Conservation (phyloP, 2,329 filamentous ascomycete species). For the Macroventuria anomochaeta region DNA sequence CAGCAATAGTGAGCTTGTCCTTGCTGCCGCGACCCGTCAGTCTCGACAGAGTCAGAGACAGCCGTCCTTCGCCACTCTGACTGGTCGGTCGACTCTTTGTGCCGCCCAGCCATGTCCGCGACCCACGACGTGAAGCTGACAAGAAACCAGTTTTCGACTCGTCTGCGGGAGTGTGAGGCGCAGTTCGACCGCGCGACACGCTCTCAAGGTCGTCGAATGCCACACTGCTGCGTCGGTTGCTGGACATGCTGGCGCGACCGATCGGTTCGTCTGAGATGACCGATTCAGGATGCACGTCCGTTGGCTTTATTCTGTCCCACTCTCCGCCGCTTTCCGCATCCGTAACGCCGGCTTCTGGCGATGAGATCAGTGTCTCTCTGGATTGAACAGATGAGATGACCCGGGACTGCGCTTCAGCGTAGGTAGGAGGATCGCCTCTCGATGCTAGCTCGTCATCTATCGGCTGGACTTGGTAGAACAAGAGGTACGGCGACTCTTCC, state of each 20-base stretch:
- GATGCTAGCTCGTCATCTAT: slow-evolving; percentile 71
- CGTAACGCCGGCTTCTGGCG: slow-evolving; percentile 5
- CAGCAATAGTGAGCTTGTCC: slow-evolving; percentile 45
- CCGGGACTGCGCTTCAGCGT: slow-evolving; percentile 44
- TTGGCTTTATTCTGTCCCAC: slow-evolving; percentile 29
- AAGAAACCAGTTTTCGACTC: slow-evolving; percentile 48
- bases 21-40: slow-evolving; percentile 52
- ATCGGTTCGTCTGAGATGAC: slow-evolving; percentile 28
- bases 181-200: slow-evolving; percentile 41
- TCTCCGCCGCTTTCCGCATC: slow-evolving; percentile 29
- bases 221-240: slow-evolving; percentile 50
- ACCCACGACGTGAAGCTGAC: slow-evolving; percentile 42
- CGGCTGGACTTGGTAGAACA: slow-evolving; percentile 94
- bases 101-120: slow-evolving; percentile 40
- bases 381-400: slow-evolving; percentile 33
- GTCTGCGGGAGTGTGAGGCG: slow-evolving; percentile 52
- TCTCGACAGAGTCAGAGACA: slow-evolving; percentile 51
- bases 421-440: slow-evolving; percentile 50
- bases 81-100: slow-evolving; percentile 52
- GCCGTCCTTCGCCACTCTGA: slow-evolving; percentile 49
- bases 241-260: slow-evolving; percentile 47
- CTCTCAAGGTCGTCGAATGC: slow-evolving; percentile 49
- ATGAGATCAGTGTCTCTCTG: slow-evolving; percentile 37
- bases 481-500: slow-evolving; percentile 88
- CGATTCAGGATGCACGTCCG: slow-evolving; percentile 24